Base-by-base conservation (phyloP, 192 early-diverging fungal species). In the Helicostylum pulchrum region DNA sequence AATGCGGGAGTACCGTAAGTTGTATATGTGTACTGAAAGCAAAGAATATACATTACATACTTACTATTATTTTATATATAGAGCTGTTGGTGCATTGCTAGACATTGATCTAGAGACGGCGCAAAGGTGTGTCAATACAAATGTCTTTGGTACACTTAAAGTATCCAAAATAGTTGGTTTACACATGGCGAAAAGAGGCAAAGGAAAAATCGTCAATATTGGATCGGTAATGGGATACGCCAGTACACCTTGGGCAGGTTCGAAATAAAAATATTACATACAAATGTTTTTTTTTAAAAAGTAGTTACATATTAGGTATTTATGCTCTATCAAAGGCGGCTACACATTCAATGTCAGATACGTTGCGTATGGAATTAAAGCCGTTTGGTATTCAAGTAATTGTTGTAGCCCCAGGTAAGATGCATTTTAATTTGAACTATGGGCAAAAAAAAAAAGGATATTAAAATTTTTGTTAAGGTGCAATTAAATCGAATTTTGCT, bases 271-370 rank as follows among this genome's bases (percentile, higher is more conserved):
- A 6, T 53, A 66, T 42, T 30, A 61, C 43, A 26, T 2, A 26
- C 2, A 0, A 2, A 26, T 26, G 0, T 26, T 26, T 26, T 15
- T 11, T 32, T 31, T 2, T 26, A 26, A 26, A 26, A 26, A n/a
- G n/a, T n/a, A n/a, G n/a, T 8, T 1, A 44, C 15, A 43, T 43
- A 21, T 21, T 26, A 43, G 82, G 83, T 8, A 76, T 73, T 31
- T 87, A 87, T 50, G 61, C 71, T 7, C 62, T 82, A 36, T 74
- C 78, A 15, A 90, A 90, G 70, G 87, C 88, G 2, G 88, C 88
- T 1, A 59, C 83, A 5, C 85, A 88, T 42, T 75, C 78, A 11
- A 57, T 89, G 68, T 79, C 88, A 0, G 87, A 90, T 61, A 69
- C 77, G 0, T 54, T 90, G 61, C 78, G 87, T 10, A 71, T 85